A percentile compares a stretch with the other conserved stretches of the same genome.
phyloP scores from a whole-genome alignment of 768 basidiomycete genomes.

The Lactarius pseudohatsudake region DNA sequence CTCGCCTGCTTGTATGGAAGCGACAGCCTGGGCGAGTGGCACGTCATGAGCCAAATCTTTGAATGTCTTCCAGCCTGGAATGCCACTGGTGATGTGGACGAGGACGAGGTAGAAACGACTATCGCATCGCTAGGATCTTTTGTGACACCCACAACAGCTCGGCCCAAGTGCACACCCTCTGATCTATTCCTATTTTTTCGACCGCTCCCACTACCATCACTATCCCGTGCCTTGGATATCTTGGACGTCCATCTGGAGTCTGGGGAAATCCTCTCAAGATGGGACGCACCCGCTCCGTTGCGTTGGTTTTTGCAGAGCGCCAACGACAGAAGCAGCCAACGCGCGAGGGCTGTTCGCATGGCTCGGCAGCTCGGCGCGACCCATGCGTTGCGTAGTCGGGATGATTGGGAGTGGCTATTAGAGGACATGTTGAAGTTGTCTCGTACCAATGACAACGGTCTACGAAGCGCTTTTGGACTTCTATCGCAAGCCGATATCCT shows the following conservation, averaged over 20 bases:
- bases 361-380: slow-evolving; percentile 64
- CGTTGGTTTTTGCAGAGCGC: slow-evolving; percentile 89
- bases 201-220: slow-evolving; percentile 66
- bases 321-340: slow-evolving; percentile 64
- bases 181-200: slow-evolving; percentile 83
- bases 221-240: slow-evolving; percentile 85
- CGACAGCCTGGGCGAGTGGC: slow-evolving; percentile 68
- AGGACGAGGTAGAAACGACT: slow-evolving; percentile 80
- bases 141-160: slow-evolving; percentile 69
- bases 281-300: slow-evolving; percentile 79
- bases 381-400: slow-evolving; percentile 54
- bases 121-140: slow-evolving; percentile 77
- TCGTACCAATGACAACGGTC: slow-evolving; percentile 56
- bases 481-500: slow-evolving; percentile 69
- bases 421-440: slow-evolving; percentile 88
- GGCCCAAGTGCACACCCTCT: slow-evolving; percentile 54
- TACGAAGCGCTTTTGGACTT: slow-evolving; percentile 79
- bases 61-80: slow-evolving; percentile 96
- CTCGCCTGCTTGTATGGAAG: slow-evolving; percentile 88
- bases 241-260: slow-evolving; percentile 93
- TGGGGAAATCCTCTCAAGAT: slow-evolving; percentile 87
- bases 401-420: slow-evolving; percentile 85
- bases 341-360: slow-evolving; percentile 84
- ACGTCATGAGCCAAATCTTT: slow-evolving; percentile 87
- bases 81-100: slow-evolving; percentile 53